Percentiles rank a stretch among this genome's conserved stretches.
These are phyloP conservation scores for Fusarium sp. DNA, from an alignment of 2,329 filamentous ascomycete genomes.

Conservation along the genomic window DNA sequence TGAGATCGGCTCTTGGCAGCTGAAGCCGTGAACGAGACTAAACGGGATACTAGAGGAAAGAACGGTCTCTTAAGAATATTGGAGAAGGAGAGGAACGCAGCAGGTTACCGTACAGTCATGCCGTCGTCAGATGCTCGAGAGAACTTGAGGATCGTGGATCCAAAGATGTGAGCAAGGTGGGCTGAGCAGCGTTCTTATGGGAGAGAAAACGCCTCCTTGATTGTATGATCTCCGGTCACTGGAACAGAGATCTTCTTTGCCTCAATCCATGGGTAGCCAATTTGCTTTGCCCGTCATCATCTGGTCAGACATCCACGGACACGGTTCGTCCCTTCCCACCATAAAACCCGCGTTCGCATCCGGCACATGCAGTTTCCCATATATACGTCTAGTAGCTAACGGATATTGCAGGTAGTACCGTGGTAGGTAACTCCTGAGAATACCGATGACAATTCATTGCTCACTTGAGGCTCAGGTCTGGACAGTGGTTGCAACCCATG, in stretches of 20 bases:
- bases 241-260: background rate
- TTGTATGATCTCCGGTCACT: background rate
- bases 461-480: background rate
- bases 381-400: background rate
- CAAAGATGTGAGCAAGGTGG: background rate
- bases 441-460: background rate
- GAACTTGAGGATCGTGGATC: background rate
- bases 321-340: slow-evolving; percentile 3
- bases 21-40: background rate
- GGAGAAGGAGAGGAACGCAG: background rate
- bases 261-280: background rate
- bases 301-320: slow-evolving; percentile 30
- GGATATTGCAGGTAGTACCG: background rate
- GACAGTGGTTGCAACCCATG: slow-evolving; percentile 3
- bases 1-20: background rate
- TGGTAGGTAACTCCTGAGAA: background rate
- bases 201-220: background rate
- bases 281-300: slow-evolving; percentile 21
- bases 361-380: background rate
- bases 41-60: background rate
- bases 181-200: background rate
- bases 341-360: background rate
- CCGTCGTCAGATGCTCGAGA: background rate
- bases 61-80: background rate
- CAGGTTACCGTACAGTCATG: background rate